Conservation (phyloP, 2,329 filamentous ascomycete species). For the Taxawa tesnikishii region DNA sequence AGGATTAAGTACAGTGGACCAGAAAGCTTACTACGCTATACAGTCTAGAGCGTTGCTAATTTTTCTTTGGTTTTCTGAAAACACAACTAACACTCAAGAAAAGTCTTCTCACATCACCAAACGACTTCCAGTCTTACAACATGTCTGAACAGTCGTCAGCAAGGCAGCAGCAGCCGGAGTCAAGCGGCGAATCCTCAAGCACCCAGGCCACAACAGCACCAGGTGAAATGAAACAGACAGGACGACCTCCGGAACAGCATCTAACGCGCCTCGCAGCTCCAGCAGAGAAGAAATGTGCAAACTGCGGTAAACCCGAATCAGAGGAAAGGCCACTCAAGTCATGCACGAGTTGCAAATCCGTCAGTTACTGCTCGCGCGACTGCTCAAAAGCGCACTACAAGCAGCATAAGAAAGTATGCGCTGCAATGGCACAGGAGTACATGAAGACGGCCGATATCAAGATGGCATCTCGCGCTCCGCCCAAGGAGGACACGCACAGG, state of each 20-base stretch:
- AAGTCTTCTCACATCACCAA: no score
- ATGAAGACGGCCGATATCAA: constrained; percentile 24
- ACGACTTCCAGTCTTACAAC: no score
- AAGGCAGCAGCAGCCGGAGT: no score
- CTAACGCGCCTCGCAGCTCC: neutral
- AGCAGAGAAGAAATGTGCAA: constrained; percentile 3
- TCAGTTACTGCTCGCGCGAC: constrained; percentile 26
- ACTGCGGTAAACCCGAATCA: constrained; percentile 2
- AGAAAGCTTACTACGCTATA: no score
- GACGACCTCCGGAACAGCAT: neutral
- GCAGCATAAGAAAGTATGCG: constrained; percentile 27
- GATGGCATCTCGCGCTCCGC: constrained; percentile 21
- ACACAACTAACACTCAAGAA: no score
- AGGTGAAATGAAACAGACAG: neutral
- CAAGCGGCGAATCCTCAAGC: constrained; percentile 3
- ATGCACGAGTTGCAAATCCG: constrained; percentile 26
- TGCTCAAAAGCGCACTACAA: constrained; percentile 27
- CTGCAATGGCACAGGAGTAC: constrained; percentile 24
- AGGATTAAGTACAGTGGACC: no score
- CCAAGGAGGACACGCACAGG: constrained; percentile 19
- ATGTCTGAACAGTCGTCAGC: no score
- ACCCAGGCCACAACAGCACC: constrained; percentile 2
- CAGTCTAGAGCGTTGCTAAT: no score
- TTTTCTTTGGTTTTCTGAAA: no score
- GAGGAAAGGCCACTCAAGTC: constrained; percentile 16